Evolutionary conservation across 2,329 filamentous ascomycete species (phyloP).

Genomic region (Rhinocladiella similis): DNA sequence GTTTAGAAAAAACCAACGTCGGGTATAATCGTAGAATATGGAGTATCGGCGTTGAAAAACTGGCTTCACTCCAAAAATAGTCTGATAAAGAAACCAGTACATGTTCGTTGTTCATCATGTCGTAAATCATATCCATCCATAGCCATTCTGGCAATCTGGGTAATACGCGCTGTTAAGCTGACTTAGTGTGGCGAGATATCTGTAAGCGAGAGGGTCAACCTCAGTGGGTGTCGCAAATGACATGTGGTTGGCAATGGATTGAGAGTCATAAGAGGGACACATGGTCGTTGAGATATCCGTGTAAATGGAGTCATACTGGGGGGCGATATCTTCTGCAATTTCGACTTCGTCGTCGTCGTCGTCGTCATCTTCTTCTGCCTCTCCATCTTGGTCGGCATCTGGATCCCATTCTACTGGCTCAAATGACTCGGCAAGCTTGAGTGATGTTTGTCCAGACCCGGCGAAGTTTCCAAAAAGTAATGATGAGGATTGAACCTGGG

Average conservation of each 20-base stretch:
- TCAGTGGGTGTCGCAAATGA: slow-evolving; percentile 8
- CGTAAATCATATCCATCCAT: slow-evolving; percentile 23
- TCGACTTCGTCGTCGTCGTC: too few species aligned
- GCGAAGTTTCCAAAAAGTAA: slow-evolving; percentile 20
- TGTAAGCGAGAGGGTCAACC: slow-evolving; percentile 13
- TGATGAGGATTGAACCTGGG: slow-evolving; percentile 27
- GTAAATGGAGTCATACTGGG: not conserved
- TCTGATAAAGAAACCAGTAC: too few species aligned
- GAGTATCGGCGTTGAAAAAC: not conserved
- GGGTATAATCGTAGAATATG: slow-evolving; percentile 1
- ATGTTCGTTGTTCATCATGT: slow-evolving; percentile 9
- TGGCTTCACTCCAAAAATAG: too few species aligned
- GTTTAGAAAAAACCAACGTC: too few species aligned
- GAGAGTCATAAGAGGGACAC: slow-evolving; percentile 1
- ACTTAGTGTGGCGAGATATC: slow-evolving; percentile 21
- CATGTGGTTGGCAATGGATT: slow-evolving; percentile 20
- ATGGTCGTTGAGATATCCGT: not conserved
- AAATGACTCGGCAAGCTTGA: slow-evolving; percentile 32
- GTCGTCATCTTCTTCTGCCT: too few species aligned
- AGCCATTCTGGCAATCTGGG: slow-evolving; percentile 8
- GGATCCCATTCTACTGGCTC: slow-evolving; percentile 33
- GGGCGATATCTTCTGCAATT: slow-evolving; percentile 8
- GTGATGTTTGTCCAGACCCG: slow-evolving; percentile 11
- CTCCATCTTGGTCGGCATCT: slow-evolving; percentile 31
- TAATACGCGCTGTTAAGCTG: slow-evolving; percentile 25